These are phyloP conservation scores for Rheum nobile DNA, from an alignment of 148 eudicot species.

Conservation along the genomic window DNA sequence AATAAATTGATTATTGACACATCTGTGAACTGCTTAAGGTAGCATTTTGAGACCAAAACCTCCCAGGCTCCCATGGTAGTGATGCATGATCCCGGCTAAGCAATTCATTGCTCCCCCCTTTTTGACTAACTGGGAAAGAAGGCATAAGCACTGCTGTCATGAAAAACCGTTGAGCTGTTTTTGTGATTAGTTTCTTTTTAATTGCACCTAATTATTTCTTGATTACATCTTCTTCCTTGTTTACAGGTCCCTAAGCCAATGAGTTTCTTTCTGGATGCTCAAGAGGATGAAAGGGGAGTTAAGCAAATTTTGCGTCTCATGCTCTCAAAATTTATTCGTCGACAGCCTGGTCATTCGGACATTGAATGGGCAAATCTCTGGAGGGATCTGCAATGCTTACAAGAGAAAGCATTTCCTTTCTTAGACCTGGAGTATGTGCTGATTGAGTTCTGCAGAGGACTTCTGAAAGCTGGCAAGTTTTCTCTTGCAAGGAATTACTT, in stretches of 20 bases:
- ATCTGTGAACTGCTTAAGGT: not conserved
- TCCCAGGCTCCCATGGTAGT: not conserved
- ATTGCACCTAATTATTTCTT: not conserved
- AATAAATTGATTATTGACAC: not conserved
- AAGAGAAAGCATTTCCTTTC: constrained; percentile 84
- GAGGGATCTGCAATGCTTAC: constrained; percentile 86
- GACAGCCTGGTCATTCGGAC: constrained; percentile 67
- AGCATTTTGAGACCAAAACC: not conserved
- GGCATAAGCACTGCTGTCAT: not conserved
- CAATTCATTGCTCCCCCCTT: not conserved
- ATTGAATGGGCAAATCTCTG: constrained; percentile 93
- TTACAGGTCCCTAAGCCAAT: constrained; percentile 91
- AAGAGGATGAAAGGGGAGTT: constrained; percentile 71
- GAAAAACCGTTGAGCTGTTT: not conserved
- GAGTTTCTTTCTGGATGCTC: constrained; percentile 56
- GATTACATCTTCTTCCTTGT: constrained; percentile 9
- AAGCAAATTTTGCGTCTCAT: constrained; percentile 89
- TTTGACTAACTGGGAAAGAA: not conserved
- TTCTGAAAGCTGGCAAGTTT: constrained; percentile 95
- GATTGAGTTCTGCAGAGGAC: constrained; percentile 90
- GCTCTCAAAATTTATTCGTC: constrained; percentile 82
- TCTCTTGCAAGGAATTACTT: constrained; percentile 88
- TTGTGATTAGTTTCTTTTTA: not conserved
- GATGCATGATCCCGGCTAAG: not conserved
- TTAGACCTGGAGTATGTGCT: constrained; percentile 72